These are phyloP conservation scores for Talaromyces nanjingensis DNA, from an alignment of 495 filamentous ascomycete genomes.

Conservation along the genomic window DNA sequence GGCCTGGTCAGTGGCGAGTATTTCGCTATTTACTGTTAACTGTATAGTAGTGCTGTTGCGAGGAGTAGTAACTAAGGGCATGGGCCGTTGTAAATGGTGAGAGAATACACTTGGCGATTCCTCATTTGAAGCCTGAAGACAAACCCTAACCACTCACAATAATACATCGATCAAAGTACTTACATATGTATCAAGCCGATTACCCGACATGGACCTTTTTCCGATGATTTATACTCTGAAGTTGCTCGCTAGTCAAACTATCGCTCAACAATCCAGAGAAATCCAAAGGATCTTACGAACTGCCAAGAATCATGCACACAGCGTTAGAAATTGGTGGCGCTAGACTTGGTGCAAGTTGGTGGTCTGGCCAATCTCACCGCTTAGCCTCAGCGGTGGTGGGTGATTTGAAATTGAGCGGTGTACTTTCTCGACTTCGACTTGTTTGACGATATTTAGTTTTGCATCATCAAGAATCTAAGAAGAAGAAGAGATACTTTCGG, in stretches of 20 bases:
- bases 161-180: not conserved
- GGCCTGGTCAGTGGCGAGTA: not conserved
- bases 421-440: not conserved
- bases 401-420: not conserved
- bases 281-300: not conserved
- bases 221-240: not conserved
- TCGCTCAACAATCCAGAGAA: not conserved
- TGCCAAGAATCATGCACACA: not conserved
- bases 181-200: not conserved
- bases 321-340: not conserved
- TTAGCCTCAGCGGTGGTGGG: not conserved
- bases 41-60: not conserved
- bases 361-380: not conserved
- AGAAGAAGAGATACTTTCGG: not conserved
- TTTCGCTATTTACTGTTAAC: not conserved
- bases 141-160: not conserved
- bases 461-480: too few species aligned
- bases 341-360: not conserved
- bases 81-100: not conserved
- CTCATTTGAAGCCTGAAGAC: not conserved
- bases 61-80: not conserved
- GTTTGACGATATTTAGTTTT: too few species aligned
- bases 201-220: not conserved
- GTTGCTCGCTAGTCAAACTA: not conserved
- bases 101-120: not conserved